These are phyloP conservation scores for Neofusicoccum parvum DNA, from an alignment of 2,329 filamentous ascomycete genomes.

Conservation along the genomic window DNA sequence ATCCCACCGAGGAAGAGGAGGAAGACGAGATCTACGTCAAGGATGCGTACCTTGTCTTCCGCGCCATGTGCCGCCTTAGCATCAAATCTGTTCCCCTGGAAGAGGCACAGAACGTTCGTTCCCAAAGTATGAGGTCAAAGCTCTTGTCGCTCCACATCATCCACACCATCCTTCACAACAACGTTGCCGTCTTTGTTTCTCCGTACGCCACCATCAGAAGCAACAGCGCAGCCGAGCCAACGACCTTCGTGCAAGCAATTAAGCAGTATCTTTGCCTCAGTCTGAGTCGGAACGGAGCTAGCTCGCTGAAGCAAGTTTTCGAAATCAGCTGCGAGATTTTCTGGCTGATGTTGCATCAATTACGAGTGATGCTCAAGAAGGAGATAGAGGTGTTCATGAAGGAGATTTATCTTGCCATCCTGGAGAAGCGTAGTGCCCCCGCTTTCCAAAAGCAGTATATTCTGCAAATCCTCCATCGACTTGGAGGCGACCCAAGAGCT, in stretches of 20 bases:
- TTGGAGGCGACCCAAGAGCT: conserved; percentile 83
- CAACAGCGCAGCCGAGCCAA: conserved; percentile 84
- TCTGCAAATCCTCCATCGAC: conserved; percentile 77
- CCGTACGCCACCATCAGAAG: conserved; percentile 90
- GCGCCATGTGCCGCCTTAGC: conserved; percentile 95
- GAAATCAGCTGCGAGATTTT: conserved; percentile 97
- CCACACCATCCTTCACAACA: conserved; percentile 92
- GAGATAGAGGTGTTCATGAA: conserved; percentile 98
- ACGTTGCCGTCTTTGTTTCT: conserved; percentile 86
- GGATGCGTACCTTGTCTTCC: conserved; percentile 95
- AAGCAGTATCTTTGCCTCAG: conserved; percentile 97
- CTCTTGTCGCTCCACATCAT: conserved; percentile 93
- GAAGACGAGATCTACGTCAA: conserved; percentile 97
- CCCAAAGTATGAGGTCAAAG: conserved; percentile 96
- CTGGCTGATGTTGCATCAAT: conserved; percentile 93
- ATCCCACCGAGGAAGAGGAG: conserved; percentile 65
- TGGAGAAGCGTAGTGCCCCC: conserved; percentile 85
- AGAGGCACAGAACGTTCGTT: conserved; percentile 88
- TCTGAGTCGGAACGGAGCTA: conserved; percentile 91
- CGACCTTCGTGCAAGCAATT: conserved; percentile 88
- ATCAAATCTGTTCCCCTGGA: conserved; percentile 89
- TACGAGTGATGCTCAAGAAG: conserved; percentile 95
- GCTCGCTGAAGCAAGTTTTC: conserved; percentile 87
- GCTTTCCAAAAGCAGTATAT: conserved; percentile 91
- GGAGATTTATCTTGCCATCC: conserved; percentile 90